phyloP scores from a whole-genome alignment of 352 stramenopile species.

The Phytophthora melonis region DNA sequence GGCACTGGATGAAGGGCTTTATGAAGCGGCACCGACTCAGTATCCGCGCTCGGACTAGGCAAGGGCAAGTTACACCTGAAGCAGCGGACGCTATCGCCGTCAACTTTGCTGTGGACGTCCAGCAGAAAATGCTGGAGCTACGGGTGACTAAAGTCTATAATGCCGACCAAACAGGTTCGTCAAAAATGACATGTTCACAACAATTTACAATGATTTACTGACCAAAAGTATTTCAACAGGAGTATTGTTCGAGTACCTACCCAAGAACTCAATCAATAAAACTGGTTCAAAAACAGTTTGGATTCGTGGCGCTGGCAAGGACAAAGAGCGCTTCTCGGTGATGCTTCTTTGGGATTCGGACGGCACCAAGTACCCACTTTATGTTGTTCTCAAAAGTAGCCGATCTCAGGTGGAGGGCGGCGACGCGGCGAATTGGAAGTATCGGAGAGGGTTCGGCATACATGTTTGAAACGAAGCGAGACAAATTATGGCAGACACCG shows the following conservation, averaged over 20 bases:
- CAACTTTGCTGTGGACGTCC: neutral
- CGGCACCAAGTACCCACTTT: neutral
- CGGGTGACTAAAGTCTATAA: neutral
- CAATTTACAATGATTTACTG: neutral
- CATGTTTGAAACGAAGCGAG: neutral
- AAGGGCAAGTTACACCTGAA: neutral
- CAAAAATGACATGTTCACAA: too few species aligned
- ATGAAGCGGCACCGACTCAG: neutral
- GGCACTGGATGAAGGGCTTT: neutral
- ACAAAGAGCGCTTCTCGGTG: neutral
- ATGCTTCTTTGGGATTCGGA: neutral
- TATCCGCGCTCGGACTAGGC: neutral
- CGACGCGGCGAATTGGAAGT: neutral
- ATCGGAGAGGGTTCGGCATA: neutral
- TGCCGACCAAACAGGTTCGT: neutral
- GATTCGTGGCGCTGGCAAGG: neutral
- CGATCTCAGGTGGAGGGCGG: neutral
- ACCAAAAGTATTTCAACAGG: neutral
- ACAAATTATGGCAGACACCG: neutral
- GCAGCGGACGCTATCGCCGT: neutral
- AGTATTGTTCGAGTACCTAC: too few species aligned
- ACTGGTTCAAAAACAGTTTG: too few species aligned
- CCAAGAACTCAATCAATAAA: too few species aligned
- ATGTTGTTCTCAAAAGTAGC: neutral
- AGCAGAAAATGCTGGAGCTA: neutral